Base-by-base conservation (phyloP, 2,329 filamentous ascomycete genomes). In the Boeremia lycopersici region DNA sequence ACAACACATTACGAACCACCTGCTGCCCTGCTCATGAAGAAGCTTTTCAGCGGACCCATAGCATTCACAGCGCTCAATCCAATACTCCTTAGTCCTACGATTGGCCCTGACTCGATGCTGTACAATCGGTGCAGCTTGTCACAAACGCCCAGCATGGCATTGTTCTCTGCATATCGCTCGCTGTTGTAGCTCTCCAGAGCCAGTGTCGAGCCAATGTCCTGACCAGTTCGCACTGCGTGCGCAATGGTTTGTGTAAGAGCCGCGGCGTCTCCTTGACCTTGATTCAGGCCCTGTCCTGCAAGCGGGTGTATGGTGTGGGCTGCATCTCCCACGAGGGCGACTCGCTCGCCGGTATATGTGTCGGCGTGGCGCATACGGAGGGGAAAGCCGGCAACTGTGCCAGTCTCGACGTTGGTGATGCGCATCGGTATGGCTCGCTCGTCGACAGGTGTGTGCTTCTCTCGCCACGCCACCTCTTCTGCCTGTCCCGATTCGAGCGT, bases 61-160 rank as follows among this genome's bases (percentile, higher is more conserved):
- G 84, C 82, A 75, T 97, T 88, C 57, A 97, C 89, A 7, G 89
- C 85, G 58, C 81, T 84, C 58, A 98, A 75, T 0, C 93, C 93
- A 41, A 91, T 69, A 48, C 90, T 93, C 58, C 93, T 83, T 45
- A 93, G 79, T 64, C 89, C 88, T 15, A 96, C 89, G 30, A 98
- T 77, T 1, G 92, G 92, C 0, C 90, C 90, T 57, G 84, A 87
- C 19, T 86, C 86, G 0, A 91, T 86, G n/a, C 88, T 89, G 75
- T 96, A 98, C 38, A 97, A 77, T 78, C 93, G 96, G 76, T 97
- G 92, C 64, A 98, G 79, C 78, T 97, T 93, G 77, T 98, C 93
- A 62, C 87, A 90, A 40, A 89, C 89, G 51, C 86, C 93, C 48
- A 93, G 81, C 74, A 96, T 82, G 56, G 88, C 82, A 56, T 82